These are phyloP conservation scores for Alternaria atra DNA, from an alignment of 2,329 filamentous ascomycete genomes.

Conservation along the genomic window DNA sequence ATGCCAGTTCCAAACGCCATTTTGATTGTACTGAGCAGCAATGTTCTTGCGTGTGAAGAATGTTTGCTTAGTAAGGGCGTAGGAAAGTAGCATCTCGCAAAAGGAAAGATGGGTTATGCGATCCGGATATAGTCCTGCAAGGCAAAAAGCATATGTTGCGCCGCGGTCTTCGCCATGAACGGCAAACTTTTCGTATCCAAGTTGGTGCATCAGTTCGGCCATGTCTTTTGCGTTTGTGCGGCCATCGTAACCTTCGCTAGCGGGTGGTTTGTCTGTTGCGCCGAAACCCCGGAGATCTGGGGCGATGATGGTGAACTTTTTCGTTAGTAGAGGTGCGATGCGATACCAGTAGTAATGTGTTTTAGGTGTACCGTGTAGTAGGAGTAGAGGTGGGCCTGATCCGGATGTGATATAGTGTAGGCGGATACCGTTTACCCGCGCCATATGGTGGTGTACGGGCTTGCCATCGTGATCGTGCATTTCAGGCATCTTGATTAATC, in stretches of 20 bases:
- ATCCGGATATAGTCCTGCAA: constrained; percentile 26
- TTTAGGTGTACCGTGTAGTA: constrained; percentile 35
- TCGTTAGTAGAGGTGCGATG: constrained; percentile 45
- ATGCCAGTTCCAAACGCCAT: constrained; percentile 34
- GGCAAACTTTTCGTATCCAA: constrained; percentile 78
- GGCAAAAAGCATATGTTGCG: constrained; percentile 30
- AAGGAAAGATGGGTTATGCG: constrained; percentile 30
- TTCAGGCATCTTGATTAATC: constrained; percentile 24
- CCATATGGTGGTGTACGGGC: constrained; percentile 26
- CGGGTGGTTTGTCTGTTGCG: constrained; percentile 52
- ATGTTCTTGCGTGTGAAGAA: constrained; percentile 35
- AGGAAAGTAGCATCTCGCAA: constrained; percentile 33
- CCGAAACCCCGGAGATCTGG: constrained; percentile 52
- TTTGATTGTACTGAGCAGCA: constrained; percentile 30
- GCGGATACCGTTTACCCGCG: constrained; percentile 32
- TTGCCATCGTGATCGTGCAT: constrained; percentile 28
- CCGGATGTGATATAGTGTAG: constrained; percentile 34
- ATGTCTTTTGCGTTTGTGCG: constrained; percentile 49
- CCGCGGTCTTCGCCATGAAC: constrained; percentile 65
- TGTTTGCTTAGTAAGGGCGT: constrained; percentile 24
- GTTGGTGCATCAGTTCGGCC: constrained; percentile 41
- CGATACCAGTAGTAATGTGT: constrained; percentile 50
- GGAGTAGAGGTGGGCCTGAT: constrained; percentile 27
- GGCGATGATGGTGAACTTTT: constrained; percentile 50
- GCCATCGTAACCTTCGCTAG: constrained; percentile 49